A percentile compares a stretch with the other conserved stretches of the same genome.
phyloP scores from a whole-genome alignment of 2,329 filamentous ascomycete genomes.

The Mycogone perniciosa region DNA sequence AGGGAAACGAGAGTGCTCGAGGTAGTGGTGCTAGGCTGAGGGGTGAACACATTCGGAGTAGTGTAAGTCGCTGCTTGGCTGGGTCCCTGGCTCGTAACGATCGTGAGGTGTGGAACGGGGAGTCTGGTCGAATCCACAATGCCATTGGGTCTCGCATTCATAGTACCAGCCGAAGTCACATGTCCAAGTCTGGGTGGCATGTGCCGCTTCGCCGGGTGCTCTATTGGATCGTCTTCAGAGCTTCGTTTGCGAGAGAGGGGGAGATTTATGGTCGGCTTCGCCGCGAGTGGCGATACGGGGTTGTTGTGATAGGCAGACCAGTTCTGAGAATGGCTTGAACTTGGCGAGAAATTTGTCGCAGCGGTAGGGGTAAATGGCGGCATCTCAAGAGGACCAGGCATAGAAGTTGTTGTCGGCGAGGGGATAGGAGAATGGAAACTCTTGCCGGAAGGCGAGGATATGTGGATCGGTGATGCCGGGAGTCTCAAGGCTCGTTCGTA shows the following conservation, averaged over 20 bases:
- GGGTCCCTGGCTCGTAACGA: conserved; percentile 44
- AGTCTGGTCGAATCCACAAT: conserved; percentile 40
- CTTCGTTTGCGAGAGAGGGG: conserved; percentile 43
- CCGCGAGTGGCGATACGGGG: conserved; percentile 42
- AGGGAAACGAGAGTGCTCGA: conserved; percentile 43
- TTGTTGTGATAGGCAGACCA: conserved; percentile 36
- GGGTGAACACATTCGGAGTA: conserved; percentile 33
- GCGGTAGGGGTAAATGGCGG: conserved; percentile 29
- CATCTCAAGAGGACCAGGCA: conserved; percentile 23
- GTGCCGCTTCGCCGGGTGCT: conserved; percentile 50
- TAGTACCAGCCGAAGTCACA: conserved; percentile 8
- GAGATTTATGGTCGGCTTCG: conserved; percentile 39
- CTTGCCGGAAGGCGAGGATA: conserved; percentile 35
- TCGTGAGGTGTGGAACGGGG: conserved; percentile 64
- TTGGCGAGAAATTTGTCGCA: conserved; percentile 36
- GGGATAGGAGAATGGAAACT: conserved; percentile 40
- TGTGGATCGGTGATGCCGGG: conserved; percentile 35
- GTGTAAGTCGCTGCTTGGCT: conserved; percentile 26
- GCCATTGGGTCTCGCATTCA: conserved; percentile 17
- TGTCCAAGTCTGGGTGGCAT: conserved; percentile 21
- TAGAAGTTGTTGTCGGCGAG: conserved; percentile 40
- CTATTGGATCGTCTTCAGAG: conserved; percentile 42
- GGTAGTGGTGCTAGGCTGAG: conserved; percentile 31
- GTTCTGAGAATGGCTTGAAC: conserved; percentile 28
- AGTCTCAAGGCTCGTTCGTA: conserved; percentile 61